Base-by-base conservation (phyloP, 768 basidiomycete species). In the Suillus discolor region DNA sequence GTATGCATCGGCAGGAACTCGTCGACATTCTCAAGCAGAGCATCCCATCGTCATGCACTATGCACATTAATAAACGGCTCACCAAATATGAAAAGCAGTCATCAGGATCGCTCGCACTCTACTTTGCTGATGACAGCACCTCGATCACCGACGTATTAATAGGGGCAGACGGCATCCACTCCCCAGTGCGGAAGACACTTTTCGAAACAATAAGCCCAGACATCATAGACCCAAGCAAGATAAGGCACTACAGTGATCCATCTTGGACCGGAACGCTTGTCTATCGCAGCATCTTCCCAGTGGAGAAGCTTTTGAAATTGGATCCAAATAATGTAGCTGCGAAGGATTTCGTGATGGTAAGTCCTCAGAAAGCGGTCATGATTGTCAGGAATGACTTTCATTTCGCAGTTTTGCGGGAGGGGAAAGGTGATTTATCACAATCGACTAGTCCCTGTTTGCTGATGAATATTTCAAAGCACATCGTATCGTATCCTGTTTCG, bases 111-210 rank as follows among this genome's bases (percentile, higher is more conserved):
- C 57, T 78, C 36, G 31, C 51, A 8, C 59, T 78, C 34, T 53
- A 66, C 5, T 78, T 78, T 68, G 42, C 61, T 39, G 78, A 83
- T 66, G 79, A 76, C 28, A 74, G 74, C 28, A 73, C 66, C 18
- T 71, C 74, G 9, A 71, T 66, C 51, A 77, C 80, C 34, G 79
- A 83, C 65, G 64, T 83, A 20, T 74, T 82, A 11, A 69, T 82
- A 51, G 82, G 80, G 8, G 79, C 79, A 57, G 81, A 82, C 65
- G 82, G 82, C 15, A 78, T 82, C 36, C 66, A 63, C 28, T 68
- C 67, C 8, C 36, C 67, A 16, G 63, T 67, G 23, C 68, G 71
- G n/a, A 64, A 61, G 16, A 55, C 59, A 7, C 62, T 71, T 62
- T 66, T 65, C 55, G 68, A 51, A 38, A 54, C 74, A 73, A 28